Evolutionary conservation across 352 stramenopile genomes (phyloP).

Genomic region (Blastocystis sp.): DNA sequence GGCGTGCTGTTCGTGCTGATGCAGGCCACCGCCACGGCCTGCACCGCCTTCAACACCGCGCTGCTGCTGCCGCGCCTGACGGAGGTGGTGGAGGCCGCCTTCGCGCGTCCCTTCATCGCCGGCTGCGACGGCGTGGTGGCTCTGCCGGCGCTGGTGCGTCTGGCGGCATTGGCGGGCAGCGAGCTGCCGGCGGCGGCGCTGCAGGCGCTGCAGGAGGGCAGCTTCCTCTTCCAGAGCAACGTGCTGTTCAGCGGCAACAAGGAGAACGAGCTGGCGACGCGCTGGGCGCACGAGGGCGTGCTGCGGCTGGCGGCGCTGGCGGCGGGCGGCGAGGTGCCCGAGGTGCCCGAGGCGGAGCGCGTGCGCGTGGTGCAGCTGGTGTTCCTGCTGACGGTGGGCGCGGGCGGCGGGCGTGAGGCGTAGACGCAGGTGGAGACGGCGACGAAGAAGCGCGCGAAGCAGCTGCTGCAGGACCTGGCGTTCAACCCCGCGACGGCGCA

Average conservation of each 20-base stretch:
- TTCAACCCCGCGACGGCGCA: not conserved
- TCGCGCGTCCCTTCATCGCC: conserved; percentile 31
- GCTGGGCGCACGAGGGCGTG: conserved; percentile 6
- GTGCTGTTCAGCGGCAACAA: conserved; percentile 1
- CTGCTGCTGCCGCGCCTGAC: not conserved
- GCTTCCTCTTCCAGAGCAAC: conserved; percentile 16
- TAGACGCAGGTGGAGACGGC: not conserved
- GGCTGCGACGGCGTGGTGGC: conserved; percentile 46
- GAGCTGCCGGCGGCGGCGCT: not conserved
- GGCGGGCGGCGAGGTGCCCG: not conserved
- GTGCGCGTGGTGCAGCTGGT: conserved; percentile 11
- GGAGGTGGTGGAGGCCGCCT: not conserved
- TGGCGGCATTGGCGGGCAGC: not conserved
- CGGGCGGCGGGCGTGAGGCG: not conserved
- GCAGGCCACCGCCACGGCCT: not conserved
- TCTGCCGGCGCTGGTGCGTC: not conserved
- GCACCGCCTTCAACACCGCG: not conserved
- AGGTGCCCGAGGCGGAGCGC: not conserved
- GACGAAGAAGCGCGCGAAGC: not conserved
- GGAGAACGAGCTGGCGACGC: not conserved
- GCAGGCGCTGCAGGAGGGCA: conserved; percentile 22
- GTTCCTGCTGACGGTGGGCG: conserved; percentile 4
- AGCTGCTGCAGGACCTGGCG: not conserved
- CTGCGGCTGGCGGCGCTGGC: not conserved
- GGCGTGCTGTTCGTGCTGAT: not conserved